Conservation (phyloP, 2,329 filamentous ascomycete genomes). For the Aspergillus texensis region DNA sequence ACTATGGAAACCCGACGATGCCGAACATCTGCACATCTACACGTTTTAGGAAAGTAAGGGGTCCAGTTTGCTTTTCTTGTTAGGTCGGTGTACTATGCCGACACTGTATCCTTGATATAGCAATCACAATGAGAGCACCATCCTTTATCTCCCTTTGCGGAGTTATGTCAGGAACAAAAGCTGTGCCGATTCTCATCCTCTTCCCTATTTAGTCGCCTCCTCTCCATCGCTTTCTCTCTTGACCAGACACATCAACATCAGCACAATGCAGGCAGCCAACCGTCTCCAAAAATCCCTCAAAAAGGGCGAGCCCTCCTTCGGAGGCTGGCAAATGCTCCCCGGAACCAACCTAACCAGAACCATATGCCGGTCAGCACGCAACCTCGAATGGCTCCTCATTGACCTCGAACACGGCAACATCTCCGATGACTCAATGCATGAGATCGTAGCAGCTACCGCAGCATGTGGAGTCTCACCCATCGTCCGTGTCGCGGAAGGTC, state of each 20-base stretch:
- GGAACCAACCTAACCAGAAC: slow-evolving; percentile 14
- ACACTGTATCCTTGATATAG: not conserved
- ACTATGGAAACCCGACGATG: not conserved
- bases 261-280: not conserved
- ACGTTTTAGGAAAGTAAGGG: not conserved
- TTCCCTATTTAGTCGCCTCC: not conserved
- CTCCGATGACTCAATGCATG: slow-evolving; percentile 23
- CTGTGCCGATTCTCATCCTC: not conserved
- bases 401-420: slow-evolving; percentile 29
- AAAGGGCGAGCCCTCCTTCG: not conserved
- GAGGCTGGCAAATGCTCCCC: slow-evolving; percentile 17
- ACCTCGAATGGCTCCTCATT: slow-evolving; percentile 21
- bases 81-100: not conserved
- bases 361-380: slow-evolving; percentile 9
- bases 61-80: not conserved
- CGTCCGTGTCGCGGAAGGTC: slow-evolving; percentile 23
- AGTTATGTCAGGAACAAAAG: not conserved
- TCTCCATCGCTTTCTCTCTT: not conserved
- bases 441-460: slow-evolving; percentile 34
- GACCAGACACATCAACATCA: not conserved
- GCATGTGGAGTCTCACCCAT: slow-evolving; percentile 28
- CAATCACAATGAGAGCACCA: not conserved
- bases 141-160: too few relatives aligned
- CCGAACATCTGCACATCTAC: not conserved
- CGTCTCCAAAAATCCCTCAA: not conserved